phyloP scores from a whole-genome alignment of 2,329 filamentous ascomycete genomes.

The Fragosphaeria purpurea region DNA sequence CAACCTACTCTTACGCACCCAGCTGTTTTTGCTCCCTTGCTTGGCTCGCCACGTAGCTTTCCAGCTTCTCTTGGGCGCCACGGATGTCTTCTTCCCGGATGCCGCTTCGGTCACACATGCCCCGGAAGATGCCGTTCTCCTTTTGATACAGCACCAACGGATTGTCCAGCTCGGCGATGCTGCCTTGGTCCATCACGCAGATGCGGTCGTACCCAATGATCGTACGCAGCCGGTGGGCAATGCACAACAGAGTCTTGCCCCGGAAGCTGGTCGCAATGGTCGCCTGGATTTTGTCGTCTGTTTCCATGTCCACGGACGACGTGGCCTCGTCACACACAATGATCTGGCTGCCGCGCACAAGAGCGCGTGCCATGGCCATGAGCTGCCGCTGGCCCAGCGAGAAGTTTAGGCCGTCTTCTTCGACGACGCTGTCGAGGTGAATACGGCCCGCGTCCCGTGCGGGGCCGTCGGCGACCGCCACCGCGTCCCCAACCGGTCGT shows the following conservation, averaged over 20 bases:
- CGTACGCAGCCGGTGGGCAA: conserved; percentile 83
- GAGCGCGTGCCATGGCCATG: conserved; percentile 84
- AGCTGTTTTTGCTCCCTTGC: conserved; percentile 3
- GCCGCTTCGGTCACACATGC: conserved; percentile 83
- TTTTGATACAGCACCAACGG: conserved; percentile 67
- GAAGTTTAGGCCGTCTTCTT: conserved; percentile 94
- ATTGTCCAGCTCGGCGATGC: conserved; percentile 76
- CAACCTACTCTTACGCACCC: background rate
- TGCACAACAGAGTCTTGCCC: conserved; percentile 82
- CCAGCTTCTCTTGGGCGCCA: conserved; percentile 21
- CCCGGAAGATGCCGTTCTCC: conserved; percentile 60
- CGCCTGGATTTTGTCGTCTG: conserved; percentile 86
- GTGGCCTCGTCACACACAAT: conserved; percentile 98
- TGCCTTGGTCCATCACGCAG: conserved; percentile 87
- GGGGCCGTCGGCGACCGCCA: background rate
- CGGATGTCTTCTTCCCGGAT: conserved; percentile 52
- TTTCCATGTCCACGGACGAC: conserved; percentile 87
- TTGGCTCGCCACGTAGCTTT: conserved; percentile 11
- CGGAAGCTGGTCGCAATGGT: conserved; percentile 80
- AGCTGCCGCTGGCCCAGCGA: conserved; percentile 90
- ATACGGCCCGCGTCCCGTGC: conserved; percentile 44
- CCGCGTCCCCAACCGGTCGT: background rate
- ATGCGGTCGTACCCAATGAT: conserved; percentile 94
- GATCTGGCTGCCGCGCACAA: conserved; percentile 80
- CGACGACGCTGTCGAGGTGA: conserved; percentile 73